A percentile compares a stretch with the other conserved stretches of the same genome.
Conservation (phyloP, 305 asterid genomes). For the Fraxinus ornus region DNA sequence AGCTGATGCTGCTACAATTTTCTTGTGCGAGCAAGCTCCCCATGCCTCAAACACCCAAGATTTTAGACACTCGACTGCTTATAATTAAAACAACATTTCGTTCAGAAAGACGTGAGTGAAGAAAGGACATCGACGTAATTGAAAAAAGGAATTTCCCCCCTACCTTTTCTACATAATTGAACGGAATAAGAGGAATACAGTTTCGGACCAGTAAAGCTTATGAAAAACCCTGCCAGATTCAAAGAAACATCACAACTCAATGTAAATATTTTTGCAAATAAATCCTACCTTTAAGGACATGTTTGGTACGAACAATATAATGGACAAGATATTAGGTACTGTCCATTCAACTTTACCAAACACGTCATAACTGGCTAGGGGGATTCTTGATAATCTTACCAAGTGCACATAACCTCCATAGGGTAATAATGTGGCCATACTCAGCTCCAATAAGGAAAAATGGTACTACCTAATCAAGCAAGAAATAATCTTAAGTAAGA, state of each 20-base stretch:
- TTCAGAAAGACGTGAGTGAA: neutral
- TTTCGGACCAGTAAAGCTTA: conserved; percentile 73
- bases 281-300: neutral
- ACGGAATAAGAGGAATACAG: conserved; percentile 51
- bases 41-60: conserved; percentile 48
- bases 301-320: neutral
- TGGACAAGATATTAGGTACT: neutral
- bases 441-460: conserved; percentile 78
- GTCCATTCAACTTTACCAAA: neutral
- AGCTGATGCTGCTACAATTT: conserved; percentile 61
- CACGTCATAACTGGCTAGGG: neutral
- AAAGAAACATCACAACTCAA: neutral
- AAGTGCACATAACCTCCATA: conserved; percentile 80
- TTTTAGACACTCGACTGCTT: conserved; percentile 48
- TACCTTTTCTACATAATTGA: conserved; percentile 63
- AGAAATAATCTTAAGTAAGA: conserved; percentile 37
- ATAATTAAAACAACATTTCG: neutral
- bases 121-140: neutral
- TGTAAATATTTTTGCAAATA: neutral
- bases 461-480: conserved; percentile 61
- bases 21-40: conserved; percentile 78
- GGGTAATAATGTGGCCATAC: conserved; percentile 76
- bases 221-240: conserved; percentile 61
- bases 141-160: neutral
- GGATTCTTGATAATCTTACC: conserved; percentile 37